Evolutionary conservation across 805 yeast genomes (phyloP), one percentile per base, ranked within the genome.

Genomic region (Kazachstania psychrophila): DNA sequence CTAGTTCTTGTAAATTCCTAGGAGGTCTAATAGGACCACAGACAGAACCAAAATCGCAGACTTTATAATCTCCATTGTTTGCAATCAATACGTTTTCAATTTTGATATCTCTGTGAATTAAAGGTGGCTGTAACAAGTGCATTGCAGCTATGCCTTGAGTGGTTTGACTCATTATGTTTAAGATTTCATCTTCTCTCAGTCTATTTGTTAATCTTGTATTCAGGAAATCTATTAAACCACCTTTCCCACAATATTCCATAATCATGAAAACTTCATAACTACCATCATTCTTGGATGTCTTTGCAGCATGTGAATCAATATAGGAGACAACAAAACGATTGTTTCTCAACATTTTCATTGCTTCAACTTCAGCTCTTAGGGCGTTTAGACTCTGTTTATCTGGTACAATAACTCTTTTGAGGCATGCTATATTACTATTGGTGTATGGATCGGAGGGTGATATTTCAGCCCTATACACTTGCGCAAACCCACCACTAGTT

Each of bases 401-500:
- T 5, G 96, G 96, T 4, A 92, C 97, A 23, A 79, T 81, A 13
- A 92, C 97, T 46, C 98, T 72, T 60, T 92, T 92, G 50, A 92
- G 67, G 56, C 97, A 92, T 3, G 92, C 96, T 11, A 68, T 61
- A 39, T 60, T 60, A 33, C 69, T 60, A 13, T 75, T 76, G n/a
- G 71, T 68, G 46, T 68, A 66, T n/a, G 53, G 36, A 40, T 73
- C 73, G 3, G 72, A 66, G 6, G 88, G 87, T 15, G 72, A 67
- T 14, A 82, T 75, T 31, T 72, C 72, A 41, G 86, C 92, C 18
- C 80, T 71, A 58, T 92, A 92, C 6, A 92, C 96, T 57, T 84
- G 94, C 9, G 98, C 97, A 68, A 85, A 92, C 15, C 98, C 98
- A 62, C 89, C 97, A 53, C 80, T 80, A 3, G 95, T 81, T 23